Percentiles rank a stretch among this genome's conserved stretches.
Evolutionary conservation across 306 rosid species (phyloP).

Genomic region (Vigna hirtella): DNA sequence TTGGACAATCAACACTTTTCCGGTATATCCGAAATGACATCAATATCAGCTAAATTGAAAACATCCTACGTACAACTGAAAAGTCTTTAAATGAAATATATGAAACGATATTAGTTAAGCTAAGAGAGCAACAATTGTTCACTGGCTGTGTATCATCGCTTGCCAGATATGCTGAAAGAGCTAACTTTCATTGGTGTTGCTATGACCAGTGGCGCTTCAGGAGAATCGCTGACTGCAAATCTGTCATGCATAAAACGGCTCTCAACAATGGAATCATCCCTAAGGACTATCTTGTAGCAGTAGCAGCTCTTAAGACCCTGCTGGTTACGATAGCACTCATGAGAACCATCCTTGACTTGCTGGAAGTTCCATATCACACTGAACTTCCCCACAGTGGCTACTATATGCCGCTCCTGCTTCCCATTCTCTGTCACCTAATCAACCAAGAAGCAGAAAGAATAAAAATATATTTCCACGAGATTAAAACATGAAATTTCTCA

Average conservation of each 20-base stretch:
- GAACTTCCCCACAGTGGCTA: constrained; percentile 96
- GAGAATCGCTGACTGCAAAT: constrained; percentile 88
- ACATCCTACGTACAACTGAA: constrained; percentile 44
- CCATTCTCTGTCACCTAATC: constrained; percentile 91
- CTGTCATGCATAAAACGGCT: constrained; percentile 97
- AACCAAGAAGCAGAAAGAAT: constrained; percentile 27
- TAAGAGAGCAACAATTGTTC: constrained; percentile 39
- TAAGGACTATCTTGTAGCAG: constrained; percentile 94
- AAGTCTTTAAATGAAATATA: constrained; percentile 42
- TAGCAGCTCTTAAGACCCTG: constrained; percentile 97
- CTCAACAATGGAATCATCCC: constrained; percentile 95
- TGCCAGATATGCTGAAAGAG: constrained; percentile 93
- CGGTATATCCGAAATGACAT: not conserved
- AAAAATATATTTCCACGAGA: constrained; percentile 2
- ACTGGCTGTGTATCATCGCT: constrained; percentile 54
- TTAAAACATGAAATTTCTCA: constrained; percentile 13
- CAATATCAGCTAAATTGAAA: constrained; percentile 36
- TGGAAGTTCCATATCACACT: constrained; percentile 99
- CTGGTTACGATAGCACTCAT: constrained; percentile 87
- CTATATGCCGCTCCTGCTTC: constrained; percentile 97
- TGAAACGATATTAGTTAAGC: constrained; percentile 51
- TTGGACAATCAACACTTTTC: constrained; percentile 41
- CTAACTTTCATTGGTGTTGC: constrained; percentile 99
- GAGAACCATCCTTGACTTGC: constrained; percentile 89
- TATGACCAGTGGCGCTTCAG: constrained; percentile 96